These are phyloP conservation scores for Taiwanofungus camphoratus DNA, from an alignment of 1,284 basidiomycete genomes.

Conservation along the genomic window DNA sequence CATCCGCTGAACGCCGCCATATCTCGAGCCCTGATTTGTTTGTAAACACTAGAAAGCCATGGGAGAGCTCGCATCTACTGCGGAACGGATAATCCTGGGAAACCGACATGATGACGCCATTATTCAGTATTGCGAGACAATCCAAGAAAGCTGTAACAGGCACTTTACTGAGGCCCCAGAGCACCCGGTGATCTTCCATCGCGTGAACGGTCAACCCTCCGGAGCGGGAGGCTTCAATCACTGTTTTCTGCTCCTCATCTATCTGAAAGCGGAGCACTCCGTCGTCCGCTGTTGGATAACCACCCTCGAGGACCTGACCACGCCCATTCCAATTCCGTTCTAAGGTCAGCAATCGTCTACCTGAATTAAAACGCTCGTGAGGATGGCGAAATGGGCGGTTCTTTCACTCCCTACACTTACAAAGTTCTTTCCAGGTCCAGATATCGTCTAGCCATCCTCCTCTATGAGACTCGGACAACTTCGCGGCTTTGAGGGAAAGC, in stretches of 20 bases:
- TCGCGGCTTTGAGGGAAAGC: conserved; percentile 16
- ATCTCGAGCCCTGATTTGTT: conserved; percentile 20
- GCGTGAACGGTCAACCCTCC: conserved; percentile 14
- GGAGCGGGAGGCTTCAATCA: conserved; percentile 12
- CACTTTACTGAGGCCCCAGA: conserved; percentile 20
- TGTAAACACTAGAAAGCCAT: conserved; percentile 18
- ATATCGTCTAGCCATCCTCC: conserved; percentile 13
- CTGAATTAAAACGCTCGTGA: no score
- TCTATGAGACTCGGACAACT: conserved; percentile 3
- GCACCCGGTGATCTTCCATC: conserved; percentile 15
- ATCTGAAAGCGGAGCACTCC: conserved; percentile 14
- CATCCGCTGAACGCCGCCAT: conserved; percentile 19
- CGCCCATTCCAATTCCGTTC: conserved; percentile 20
- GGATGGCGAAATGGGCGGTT: not conserved
- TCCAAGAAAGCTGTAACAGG: no score
- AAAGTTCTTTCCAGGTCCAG: conserved; percentile 21
- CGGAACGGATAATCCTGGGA: conserved; percentile 11
- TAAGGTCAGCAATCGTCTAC: conserved; percentile 13
- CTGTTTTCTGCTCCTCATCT: conserved; percentile 18
- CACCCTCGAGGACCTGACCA: conserved; percentile 16
- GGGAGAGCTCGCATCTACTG: conserved; percentile 12
- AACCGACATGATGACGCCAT: no score
- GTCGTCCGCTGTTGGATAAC: conserved; percentile 9
- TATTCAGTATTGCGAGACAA: no score
- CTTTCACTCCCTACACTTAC: conserved; percentile 8